Evolutionary conservation across 257 asterid genomes (phyloP).

Genomic region (Mentha longifolia): DNA sequence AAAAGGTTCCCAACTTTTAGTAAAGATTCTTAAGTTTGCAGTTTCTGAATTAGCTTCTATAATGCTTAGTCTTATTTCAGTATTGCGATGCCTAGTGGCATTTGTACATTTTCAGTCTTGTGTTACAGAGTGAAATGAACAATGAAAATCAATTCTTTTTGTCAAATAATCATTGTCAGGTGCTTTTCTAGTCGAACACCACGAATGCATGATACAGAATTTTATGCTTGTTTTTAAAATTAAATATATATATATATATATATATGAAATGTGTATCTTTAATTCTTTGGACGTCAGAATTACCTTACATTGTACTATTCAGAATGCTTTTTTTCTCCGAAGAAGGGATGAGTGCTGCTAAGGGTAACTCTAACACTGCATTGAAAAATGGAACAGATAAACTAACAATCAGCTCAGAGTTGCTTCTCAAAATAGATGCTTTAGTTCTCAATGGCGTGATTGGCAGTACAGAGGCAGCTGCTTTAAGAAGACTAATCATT

Average conservation of each 20-base stretch:
- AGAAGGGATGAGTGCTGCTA: background rate
- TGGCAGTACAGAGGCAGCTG: conserved; percentile 69
- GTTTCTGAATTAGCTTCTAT: conserved; percentile 20
- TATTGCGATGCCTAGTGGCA: conserved; percentile 5
- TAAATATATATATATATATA: no score
- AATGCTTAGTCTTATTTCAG: conserved; percentile 18
- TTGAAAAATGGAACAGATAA: conserved; percentile 49
- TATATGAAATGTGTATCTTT: conserved; percentile 6
- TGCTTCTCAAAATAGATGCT: conserved; percentile 81
- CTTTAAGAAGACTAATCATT: conserved; percentile 64
- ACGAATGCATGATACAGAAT: background rate
- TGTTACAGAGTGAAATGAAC: background rate
- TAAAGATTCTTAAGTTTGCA: conserved; percentile 15
- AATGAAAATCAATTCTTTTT: background rate
- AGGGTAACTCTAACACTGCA: conserved; percentile 23
- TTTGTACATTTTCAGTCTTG: no score
- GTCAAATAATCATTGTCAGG: background rate
- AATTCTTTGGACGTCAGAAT: background rate
- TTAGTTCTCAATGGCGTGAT: conserved; percentile 72
- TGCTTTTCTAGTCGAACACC: conserved; percentile 6
- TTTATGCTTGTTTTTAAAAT: no score
- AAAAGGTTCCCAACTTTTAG: conserved; percentile 46
- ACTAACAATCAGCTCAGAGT: conserved; percentile 53
- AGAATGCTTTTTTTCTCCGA: conserved; percentile 14
- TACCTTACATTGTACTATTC: conserved; percentile 4